Evolutionary conservation across 2,329 filamentous ascomycete species (phyloP).

Genomic region (Hypoxylon sp.): DNA sequence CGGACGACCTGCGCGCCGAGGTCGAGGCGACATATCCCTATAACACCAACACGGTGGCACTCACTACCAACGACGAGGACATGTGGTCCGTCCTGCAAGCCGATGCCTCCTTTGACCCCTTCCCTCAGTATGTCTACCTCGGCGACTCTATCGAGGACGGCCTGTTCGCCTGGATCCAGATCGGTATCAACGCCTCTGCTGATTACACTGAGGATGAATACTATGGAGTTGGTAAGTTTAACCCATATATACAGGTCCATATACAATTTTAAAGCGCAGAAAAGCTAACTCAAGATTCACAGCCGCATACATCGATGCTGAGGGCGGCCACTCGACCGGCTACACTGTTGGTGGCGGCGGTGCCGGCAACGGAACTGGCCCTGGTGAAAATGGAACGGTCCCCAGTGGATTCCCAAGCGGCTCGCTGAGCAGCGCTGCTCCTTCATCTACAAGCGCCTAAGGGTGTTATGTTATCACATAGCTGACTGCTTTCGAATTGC

Average conservation of each 20-base stretch:
- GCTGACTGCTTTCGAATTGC: background rate
- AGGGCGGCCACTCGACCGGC: conserved; percentile 51
- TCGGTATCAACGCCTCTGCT: conserved; percentile 62
- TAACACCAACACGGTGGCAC: conserved; percentile 50
- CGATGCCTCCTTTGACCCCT: conserved; percentile 59
- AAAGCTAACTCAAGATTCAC: conserved; percentile 9
- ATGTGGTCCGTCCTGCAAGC: conserved; percentile 54
- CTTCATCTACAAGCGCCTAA: conserved; percentile 30
- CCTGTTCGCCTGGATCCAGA: conserved; percentile 64
- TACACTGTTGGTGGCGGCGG: conserved; percentile 26
- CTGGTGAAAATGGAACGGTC: conserved; percentile 32
- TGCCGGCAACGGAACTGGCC: conserved; percentile 48
- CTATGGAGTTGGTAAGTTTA: conserved; percentile 46
- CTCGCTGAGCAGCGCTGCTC: conserved; percentile 28
- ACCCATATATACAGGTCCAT: background rate
- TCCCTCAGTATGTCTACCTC: conserved; percentile 67
- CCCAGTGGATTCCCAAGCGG: conserved; percentile 35
- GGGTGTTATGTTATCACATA: background rate
- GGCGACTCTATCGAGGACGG: conserved; percentile 64
- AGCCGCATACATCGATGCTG: conserved; percentile 50
- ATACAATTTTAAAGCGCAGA: background rate
- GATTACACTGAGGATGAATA: conserved; percentile 51
- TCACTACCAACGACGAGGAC: conserved; percentile 55
- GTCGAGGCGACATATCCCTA: conserved; percentile 54
- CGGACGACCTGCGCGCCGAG: conserved; percentile 51